Conservation (phyloP, 2,329 filamentous ascomycete genomes). For the Cadophora sp. region DNA sequence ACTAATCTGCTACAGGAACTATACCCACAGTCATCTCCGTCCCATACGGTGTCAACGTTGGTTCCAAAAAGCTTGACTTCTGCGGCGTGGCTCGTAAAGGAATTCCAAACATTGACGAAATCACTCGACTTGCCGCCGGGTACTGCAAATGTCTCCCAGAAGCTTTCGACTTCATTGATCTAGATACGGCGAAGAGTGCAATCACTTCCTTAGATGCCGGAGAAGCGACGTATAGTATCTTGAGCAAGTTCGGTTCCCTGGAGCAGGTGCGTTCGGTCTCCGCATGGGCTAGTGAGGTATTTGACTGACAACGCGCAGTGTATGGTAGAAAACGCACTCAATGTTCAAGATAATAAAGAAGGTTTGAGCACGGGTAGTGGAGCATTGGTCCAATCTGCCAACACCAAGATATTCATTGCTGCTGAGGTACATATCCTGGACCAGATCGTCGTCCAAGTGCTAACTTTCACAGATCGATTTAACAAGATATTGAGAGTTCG, state of each 20-base stretch:
- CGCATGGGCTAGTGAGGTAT: background rate
- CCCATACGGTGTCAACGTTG: slow-evolving; percentile 3
- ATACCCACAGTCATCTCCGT: background rate
- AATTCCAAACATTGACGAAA: background rate
- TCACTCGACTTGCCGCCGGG: background rate
- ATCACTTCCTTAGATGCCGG: background rate
- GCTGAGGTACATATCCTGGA: background rate
- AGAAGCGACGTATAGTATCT: background rate
- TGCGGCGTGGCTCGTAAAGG: background rate
- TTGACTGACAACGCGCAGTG: background rate
- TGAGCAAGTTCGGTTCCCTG: background rate
- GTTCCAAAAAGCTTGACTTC: slow-evolving; percentile 1
- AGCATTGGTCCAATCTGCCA: background rate
- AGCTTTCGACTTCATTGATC: background rate
- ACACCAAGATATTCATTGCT: background rate
- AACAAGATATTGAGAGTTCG: background rate
- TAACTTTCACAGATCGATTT: background rate
- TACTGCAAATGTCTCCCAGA: background rate
- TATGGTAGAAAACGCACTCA: background rate
- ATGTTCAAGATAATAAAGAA: slow-evolving; percentile 1
- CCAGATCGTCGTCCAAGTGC: background rate
- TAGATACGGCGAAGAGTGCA: background rate
- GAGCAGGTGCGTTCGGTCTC: background rate
- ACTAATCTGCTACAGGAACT: slow-evolving; percentile 4
- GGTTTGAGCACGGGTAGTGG: background rate